Evolutionary conservation across 2,329 filamentous ascomycete genomes (phyloP).

Genomic region (Venturiaceae sp.): DNA sequence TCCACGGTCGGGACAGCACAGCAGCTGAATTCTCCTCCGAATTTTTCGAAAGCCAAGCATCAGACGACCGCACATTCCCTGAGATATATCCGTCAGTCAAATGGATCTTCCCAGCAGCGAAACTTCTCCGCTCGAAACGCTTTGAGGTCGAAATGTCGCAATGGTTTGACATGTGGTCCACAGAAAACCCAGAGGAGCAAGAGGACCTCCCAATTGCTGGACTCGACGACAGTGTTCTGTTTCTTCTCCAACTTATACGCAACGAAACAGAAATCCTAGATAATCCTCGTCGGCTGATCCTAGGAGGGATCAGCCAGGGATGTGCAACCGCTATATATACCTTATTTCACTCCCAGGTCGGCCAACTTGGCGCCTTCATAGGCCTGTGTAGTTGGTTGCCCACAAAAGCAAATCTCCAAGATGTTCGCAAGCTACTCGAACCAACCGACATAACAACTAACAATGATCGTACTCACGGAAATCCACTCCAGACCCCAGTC

Average conservation of each 20-base stretch:
- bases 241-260: conserved; percentile 13
- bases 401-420: background rate
- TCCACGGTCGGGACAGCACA: conserved; percentile 33
- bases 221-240: conserved; percentile 13
- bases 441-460: background rate
- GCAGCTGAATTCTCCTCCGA: conserved; percentile 27
- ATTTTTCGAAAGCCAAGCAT: conserved; percentile 26
- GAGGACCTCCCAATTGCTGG: conserved; percentile 15
- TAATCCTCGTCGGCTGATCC: conserved; percentile 7
- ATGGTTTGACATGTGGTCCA: conserved; percentile 28
- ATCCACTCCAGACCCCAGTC: conserved; percentile 10
- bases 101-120: conserved; percentile 27
- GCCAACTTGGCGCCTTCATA: conserved; percentile 10
- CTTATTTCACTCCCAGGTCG: conserved; percentile 2
- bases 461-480: background rate
- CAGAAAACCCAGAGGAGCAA: conserved; percentile 17
- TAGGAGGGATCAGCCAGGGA: conserved; percentile 13
- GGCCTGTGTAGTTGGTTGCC: conserved; percentile 14
- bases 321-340: conserved; percentile 13
- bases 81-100: conserved; percentile 23
- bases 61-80: conserved; percentile 17
- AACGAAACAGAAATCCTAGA: conserved; percentile 13
- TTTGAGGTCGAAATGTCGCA: conserved; percentile 21
- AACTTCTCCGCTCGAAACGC: conserved; percentile 13
- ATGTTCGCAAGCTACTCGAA: background rate